phyloP scores from a whole-genome alignment of 2,329 filamentous ascomycete species.

The Ophidiomyces ophidiicola region DNA sequence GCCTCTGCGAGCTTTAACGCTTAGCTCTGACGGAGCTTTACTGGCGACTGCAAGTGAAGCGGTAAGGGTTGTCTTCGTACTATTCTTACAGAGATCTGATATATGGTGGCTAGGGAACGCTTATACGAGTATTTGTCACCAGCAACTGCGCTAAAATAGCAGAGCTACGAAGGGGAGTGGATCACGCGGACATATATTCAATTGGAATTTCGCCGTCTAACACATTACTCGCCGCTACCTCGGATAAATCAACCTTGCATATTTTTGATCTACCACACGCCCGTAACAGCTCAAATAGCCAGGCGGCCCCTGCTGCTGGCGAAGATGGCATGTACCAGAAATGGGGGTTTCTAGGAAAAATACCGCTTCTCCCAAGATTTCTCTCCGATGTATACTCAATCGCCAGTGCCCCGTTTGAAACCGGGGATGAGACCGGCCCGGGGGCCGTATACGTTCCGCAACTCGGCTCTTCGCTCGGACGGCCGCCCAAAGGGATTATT shows the following conservation, averaged over 20 bases:
- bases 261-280: slow-evolving; percentile 68
- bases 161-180: slow-evolving; percentile 79
- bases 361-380: slow-evolving; percentile 71
- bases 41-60: slow-evolving; percentile 84
- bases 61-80: slow-evolving; percentile 27
- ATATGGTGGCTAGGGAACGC: slow-evolving; percentile 50
- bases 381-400: slow-evolving; percentile 88
- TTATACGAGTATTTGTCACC: slow-evolving; percentile 76
- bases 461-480: slow-evolving; percentile 41
- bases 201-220: slow-evolving; percentile 76
- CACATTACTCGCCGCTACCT: slow-evolving; percentile 74
- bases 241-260: slow-evolving; percentile 91
- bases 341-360: slow-evolving; percentile 73
- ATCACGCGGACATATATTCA: slow-evolving; percentile 76
- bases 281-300: slow-evolving; percentile 23
- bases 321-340: slow-evolving; percentile 51
- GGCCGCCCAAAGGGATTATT: slow-evolving; percentile 68
- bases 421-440: slow-evolving; percentile 56
- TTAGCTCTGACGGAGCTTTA: slow-evolving; percentile 68
- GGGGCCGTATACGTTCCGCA: slow-evolving; percentile 36
- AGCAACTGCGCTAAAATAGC: slow-evolving; percentile 65
- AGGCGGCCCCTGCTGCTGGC: slow-evolving; percentile 16
- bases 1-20: slow-evolving; percentile 60
- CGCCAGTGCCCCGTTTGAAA: slow-evolving; percentile 66
- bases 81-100: neutral